Evolutionary conservation across 1,284 basidiomycete genomes (phyloP), one percentile per base, ranked within the genome.

Genomic region (Malassezia japonica): DNA sequence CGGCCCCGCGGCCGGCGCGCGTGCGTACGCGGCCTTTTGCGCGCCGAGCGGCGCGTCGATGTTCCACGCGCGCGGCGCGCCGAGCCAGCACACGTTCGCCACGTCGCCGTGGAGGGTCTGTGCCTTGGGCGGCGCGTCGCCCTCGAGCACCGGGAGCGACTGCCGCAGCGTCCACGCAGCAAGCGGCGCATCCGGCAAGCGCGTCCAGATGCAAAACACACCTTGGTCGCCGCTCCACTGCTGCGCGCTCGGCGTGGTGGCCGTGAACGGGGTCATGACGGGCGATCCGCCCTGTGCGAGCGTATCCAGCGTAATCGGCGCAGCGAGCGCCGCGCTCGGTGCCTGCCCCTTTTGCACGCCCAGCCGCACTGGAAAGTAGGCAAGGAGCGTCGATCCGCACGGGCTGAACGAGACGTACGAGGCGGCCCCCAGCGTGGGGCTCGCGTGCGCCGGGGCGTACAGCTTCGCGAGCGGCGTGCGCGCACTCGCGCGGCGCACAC

Each of bases 181-280:
- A 2, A 34, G 12, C 12, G 46, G 36, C 8, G 21, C 34, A 10
- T 28, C 16, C 0, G 33, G 18, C 13, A 41, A 15, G 6, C 48
- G 41, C 5, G 48, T 50, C 48, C 48, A 50, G n/a, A 50, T 18
- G 33, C 48, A 50, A 15, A 50, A 10, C 18, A 50, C 41, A 28
- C 48, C 48, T 15, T 50, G 48, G 12, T 50, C 35, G 15, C 24
- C 7, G 10, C 16, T 13, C 32, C 32, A 33, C n/a, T 16, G 32
- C 32, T 3, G 32, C 12, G 10, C 32, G 32, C 6, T 33, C 32
- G 32, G 32, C 32, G 32, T n/a, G 15, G 27, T 12, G 27, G 6
- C 27, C 27, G 27, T 28, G 3, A 33, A 6, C 3, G 15, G 10
- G 3, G 32, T 33, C 10, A n/a, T 9, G 32, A 33, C 15, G 9